A percentile compares a stretch with the other conserved stretches of the same genome.
These are phyloP conservation scores for Polyrhizophydium stewartii DNA, from an alignment of 371 early-diverging fungal genomes.

Conservation along the genomic window DNA sequence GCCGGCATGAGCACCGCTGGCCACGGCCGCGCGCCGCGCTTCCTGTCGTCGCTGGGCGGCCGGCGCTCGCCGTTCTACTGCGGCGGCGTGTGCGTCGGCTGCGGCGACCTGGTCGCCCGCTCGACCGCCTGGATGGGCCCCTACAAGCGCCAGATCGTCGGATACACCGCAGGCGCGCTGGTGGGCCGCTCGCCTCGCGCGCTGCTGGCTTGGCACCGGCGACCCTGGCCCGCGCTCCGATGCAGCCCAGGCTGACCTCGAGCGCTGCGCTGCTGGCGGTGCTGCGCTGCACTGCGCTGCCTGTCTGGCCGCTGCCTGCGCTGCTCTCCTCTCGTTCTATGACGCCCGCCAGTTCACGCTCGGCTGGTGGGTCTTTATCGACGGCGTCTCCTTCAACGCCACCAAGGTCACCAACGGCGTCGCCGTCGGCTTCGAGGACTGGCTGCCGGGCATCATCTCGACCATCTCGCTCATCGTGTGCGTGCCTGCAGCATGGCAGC, in stretches of 20 bases:
- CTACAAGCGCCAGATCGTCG: slow-evolving; percentile 4
- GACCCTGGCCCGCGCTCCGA: no score
- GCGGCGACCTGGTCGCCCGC: background rate
- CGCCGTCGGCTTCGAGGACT: slow-evolving; percentile 68
- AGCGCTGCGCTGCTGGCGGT: background rate
- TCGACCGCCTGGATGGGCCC: slow-evolving; percentile 2
- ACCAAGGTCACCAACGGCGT: slow-evolving; percentile 28
- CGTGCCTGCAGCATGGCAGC: no score
- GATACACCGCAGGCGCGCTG: slow-evolving; percentile 12
- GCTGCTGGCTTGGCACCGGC: no score
- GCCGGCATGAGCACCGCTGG: no score
- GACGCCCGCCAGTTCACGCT: slow-evolving; percentile 61
- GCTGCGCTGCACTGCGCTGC: background rate
- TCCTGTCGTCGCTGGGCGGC: background rate
- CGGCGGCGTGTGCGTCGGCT: background rate
- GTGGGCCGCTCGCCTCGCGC: no score
- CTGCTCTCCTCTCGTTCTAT: background rate
- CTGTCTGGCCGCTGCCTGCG: background rate
- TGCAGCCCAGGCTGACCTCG: background rate
- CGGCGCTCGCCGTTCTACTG: slow-evolving; percentile 16
- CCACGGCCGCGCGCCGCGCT: no score
- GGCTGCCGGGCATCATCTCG: slow-evolving; percentile 68
- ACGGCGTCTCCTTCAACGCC: slow-evolving; percentile 49
- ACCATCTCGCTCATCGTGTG: slow-evolving; percentile 71
- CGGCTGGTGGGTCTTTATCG: slow-evolving; percentile 80